Base-by-base conservation (phyloP, 192 early-diverging fungal genomes). In the Borealophlyctis nickersoniae region DNA sequence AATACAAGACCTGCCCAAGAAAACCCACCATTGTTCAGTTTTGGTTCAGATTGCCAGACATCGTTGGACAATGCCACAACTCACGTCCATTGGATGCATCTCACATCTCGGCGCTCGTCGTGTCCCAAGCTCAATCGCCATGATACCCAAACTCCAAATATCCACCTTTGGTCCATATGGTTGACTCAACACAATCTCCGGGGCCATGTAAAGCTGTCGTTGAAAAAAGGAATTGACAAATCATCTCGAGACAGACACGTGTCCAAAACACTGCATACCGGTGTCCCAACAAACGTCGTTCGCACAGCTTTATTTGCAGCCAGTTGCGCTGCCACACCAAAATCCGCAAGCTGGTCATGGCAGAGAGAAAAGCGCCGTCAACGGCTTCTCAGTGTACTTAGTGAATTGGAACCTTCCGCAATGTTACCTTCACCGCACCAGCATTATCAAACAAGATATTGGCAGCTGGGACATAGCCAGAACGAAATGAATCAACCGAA, bases 261-360 rank as follows among this genome's bases (percentile, higher is more conserved):
- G n/a, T n/a, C n/a, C n/a, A n/a, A n/a, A n/a, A n/a, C n/a, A 58
- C 11, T 11, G 9, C 35, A 9, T 22, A 67, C 66, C 66, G 67
- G 67, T 3, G 67, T 69, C 27, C 67, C 67, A 54, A 69, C 88
- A 80, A 93, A 82, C 14, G 91, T 92, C 1, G 83, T 81, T 49
- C 91, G 69, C 72, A 91, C 85, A 34, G 65, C 68, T 27, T 77
- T 62, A 28, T 79, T 74, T 27, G 85, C 83, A 62, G 80, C 82
- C n/a, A 92, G 66, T 63, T 88, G 81, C 19, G 90, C 91, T 68
- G 88, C 88, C 58, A 87, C 89, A 45, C 90, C 91, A 67, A 93
- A 93, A 78, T 93, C 92, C 36, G 89, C 87, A 14, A 70, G 58
- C 55, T 62, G 56, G n/a, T n/a, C n/a, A n/a, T n/a, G n/a, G n/a